Conservation (phyloP, 495 filamentous ascomycete species). For the Cairneyella variabilis region DNA sequence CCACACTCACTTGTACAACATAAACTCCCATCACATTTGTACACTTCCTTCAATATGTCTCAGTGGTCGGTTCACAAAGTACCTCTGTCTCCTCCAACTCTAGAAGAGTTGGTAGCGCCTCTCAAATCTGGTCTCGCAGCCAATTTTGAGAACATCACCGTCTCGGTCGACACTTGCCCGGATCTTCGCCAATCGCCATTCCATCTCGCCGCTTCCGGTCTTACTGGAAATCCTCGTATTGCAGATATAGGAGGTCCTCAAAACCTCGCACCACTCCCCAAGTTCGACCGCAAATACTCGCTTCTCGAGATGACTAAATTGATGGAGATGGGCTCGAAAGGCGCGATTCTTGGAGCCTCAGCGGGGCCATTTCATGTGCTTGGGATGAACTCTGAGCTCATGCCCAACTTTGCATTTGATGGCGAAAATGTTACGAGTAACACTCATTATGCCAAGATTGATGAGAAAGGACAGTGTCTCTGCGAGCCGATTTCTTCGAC, state of each 20-base stretch:
- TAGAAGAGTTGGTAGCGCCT: conserved; percentile 25
- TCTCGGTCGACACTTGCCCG: conserved; percentile 31
- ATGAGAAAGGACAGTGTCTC: conserved; percentile 15
- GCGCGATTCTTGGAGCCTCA: conserved; percentile 33
- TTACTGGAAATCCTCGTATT: conserved; percentile 33
- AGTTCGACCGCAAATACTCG: conserved; percentile 30
- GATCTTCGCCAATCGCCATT: conserved; percentile 36
- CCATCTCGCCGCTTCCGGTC: conserved; percentile 32
- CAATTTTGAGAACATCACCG: conserved; percentile 28
- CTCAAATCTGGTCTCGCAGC: conserved; percentile 15
- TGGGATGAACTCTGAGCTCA: conserved; percentile 36
- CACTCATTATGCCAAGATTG: conserved; percentile 18
- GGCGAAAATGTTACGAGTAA: conserved; percentile 6
- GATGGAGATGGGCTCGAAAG: conserved; percentile 32
- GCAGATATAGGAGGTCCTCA: conserved; percentile 37
- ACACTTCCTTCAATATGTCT: not conserved
- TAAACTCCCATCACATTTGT: no score
- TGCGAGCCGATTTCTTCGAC: conserved; percentile 24
- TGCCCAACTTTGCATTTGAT: conserved; percentile 33
- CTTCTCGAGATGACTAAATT: conserved; percentile 28
- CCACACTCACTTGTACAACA: no score
- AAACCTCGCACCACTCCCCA: conserved; percentile 33
- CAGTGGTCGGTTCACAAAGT: conserved; percentile 6
- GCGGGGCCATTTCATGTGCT: conserved; percentile 39
- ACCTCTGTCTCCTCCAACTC: conserved; percentile 24